Conservation (phyloP, 208 protist species). For the Naegleria gruberi region DNA sequence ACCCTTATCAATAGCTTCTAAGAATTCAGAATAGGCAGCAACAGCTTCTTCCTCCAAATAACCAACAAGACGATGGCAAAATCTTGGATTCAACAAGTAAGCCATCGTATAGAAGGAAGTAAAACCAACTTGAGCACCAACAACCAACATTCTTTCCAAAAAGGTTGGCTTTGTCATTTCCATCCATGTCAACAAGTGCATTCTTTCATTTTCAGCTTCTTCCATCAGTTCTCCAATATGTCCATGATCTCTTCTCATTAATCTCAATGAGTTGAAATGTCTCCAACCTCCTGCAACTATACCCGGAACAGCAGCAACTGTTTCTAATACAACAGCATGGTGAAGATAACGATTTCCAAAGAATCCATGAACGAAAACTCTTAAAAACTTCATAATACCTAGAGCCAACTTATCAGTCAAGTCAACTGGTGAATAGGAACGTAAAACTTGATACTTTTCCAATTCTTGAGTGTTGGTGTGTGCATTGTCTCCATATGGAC, state of each 20-base stretch:
- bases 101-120: slow-evolving; percentile 46
- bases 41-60: slow-evolving; percentile 60
- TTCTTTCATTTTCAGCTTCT: slow-evolving; percentile 85
- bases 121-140: slow-evolving; percentile 54
- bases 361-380: background rate
- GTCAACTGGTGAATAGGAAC: background rate
- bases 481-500: background rate
- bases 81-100: slow-evolving; percentile 49
- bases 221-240: slow-evolving; percentile 79
- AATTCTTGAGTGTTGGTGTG: background rate
- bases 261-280: slow-evolving; percentile 61
- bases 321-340: slow-evolving; percentile 63
- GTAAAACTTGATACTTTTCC: background rate
- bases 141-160: slow-evolving; percentile 43
- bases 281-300: slow-evolving; percentile 60
- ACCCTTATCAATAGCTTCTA: slow-evolving; percentile 35
- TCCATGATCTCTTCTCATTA: slow-evolving; percentile 62
- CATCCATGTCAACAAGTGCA: slow-evolving; percentile 76
- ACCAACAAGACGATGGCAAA: slow-evolving; percentile 51
- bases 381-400: background rate
- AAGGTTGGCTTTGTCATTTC: slow-evolving; percentile 45
- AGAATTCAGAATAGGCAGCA: slow-evolving; percentile 43
- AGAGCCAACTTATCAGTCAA: background rate
- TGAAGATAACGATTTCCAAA: slow-evolving; percentile 14
- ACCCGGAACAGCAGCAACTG: slow-evolving; percentile 58